Evolutionary conservation across 768 basidiomycete species (phyloP), one percentile per base, ranked within the genome.

Genomic region (Pleurotus salmoneostramineus): DNA sequence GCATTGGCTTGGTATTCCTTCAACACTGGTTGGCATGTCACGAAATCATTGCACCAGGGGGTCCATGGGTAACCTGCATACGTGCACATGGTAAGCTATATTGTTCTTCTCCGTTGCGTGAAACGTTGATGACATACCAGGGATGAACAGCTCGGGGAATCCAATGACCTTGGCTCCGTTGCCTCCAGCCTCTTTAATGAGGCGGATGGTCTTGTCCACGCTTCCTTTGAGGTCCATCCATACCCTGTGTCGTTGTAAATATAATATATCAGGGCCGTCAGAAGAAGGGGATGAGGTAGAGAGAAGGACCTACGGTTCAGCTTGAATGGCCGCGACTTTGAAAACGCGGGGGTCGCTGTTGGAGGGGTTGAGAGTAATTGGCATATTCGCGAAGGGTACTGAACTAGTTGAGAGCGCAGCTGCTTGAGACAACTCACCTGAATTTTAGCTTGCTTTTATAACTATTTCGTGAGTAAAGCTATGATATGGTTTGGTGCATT

Each of bases 21-120:
- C 14, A 70, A 56, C 10, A 70, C 65, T 15, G 62, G 51, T 21
- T 62, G 60, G 37, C 65, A 64, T 6, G 63, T 60, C 4, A 67
- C 64, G 46, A 69, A 69, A 47, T 68, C 68, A 52, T 70, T 67
- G 4, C 66, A 65, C 69, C 69, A 70, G n/a, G 68, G 68, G 2
- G 66, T 69, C 68, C 68, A 68, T 8, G 69, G 69, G 58, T 70
- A 70, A 21, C 69, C 69, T 69, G 37, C 8, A n/a, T 50, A 37
- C 12, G 11, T 32, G 17, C 44, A 14, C 44, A 11, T 11, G 5
- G 10, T 14, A n/a, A 17, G 44, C 10, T 12, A 56, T 21, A 12
- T 40, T 32, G 6, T 33, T 43, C 7, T 37, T 14, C 37, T 17
- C 17, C 14, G n/a, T 15, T 17, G 12, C 55, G 3, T 27, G 21